A percentile compares a stretch with the other conserved stretches of the same genome.
phyloP scores from a whole-genome alignment of 192 early-diverging fungal genomes.

The Cladochytrium replicatum region DNA sequence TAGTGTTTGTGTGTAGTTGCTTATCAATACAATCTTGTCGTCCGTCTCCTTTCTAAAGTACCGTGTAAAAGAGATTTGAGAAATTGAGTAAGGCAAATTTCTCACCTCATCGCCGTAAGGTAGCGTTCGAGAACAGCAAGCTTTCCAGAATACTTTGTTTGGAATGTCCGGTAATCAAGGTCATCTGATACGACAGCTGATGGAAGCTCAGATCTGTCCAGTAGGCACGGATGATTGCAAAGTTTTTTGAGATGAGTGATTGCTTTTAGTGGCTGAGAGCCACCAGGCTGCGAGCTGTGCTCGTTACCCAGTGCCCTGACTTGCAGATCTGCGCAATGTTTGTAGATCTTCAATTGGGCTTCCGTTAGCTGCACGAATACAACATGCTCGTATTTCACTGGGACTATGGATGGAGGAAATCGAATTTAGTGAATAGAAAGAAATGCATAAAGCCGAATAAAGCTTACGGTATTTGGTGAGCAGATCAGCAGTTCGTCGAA shows the following conservation, averaged over 20 bases:
- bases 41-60: constrained; percentile 58
- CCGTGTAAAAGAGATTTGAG: constrained; percentile 54
- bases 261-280: constrained; percentile 76
- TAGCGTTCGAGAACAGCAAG: constrained; percentile 50
- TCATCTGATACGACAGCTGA: constrained; percentile 8
- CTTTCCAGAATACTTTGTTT: constrained; percentile 79
- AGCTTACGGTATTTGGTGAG: constrained; percentile 88
- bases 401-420: constrained; percentile 47
- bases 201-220: constrained; percentile 36
- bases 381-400: constrained; percentile 95
- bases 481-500: constrained; percentile 92
- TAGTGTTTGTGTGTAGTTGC: constrained; percentile 97
- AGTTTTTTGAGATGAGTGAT: constrained; percentile 92
- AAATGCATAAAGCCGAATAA: background rate
- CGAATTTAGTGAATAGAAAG: background rate
- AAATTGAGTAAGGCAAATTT: constrained; percentile 1
- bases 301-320: constrained; percentile 51
- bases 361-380: constrained; percentile 83
- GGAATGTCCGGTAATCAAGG: constrained; percentile 24
- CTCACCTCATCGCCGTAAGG: constrained; percentile 35
- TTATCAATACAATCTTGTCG: constrained; percentile 97
- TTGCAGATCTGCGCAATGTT: constrained; percentile 59
- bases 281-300: constrained; percentile 47
- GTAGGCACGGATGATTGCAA: constrained; percentile 90
- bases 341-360: constrained; percentile 73